A percentile compares a stretch with the other conserved stretches of the same genome.
These are phyloP conservation scores for Rubus idaeus DNA, from an alignment of 306 rosid genomes.

Conservation along the genomic window DNA sequence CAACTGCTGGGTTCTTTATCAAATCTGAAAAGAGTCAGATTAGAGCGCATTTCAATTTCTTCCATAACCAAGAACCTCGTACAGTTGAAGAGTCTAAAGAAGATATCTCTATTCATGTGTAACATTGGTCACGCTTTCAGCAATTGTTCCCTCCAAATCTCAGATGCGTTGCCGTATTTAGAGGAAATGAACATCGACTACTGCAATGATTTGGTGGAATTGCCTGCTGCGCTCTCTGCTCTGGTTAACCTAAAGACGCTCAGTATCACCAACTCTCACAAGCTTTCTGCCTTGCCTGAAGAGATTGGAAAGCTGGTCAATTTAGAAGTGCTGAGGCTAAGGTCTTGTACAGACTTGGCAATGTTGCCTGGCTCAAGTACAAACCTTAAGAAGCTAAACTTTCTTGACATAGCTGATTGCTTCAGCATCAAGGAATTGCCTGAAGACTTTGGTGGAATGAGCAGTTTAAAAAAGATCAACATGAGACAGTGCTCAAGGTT, in stretches of 20 bases:
- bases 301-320: conserved; percentile 40
- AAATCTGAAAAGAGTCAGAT: conserved; percentile 40
- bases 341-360: conserved; percentile 43
- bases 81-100: conserved; percentile 43
- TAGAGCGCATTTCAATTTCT: conserved; percentile 51
- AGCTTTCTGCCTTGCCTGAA: conserved; percentile 45
- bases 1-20: conserved; percentile 31
- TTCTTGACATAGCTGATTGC: conserved; percentile 63
- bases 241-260: conserved; percentile 41
- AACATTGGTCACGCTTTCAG: conserved; percentile 37
- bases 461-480: conserved; percentile 32
- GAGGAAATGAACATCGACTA: conserved; percentile 52
- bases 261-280: conserved; percentile 57
- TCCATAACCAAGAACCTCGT: conserved; percentile 17
- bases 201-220: conserved; percentile 25
- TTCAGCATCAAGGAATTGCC: conserved; percentile 46
- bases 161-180: conserved; percentile 42
- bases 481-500: conserved; percentile 38
- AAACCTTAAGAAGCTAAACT: conserved; percentile 29
- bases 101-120: conserved; percentile 61
- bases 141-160: conserved; percentile 20
- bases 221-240: conserved; percentile 35
- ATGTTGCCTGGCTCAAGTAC: conserved; percentile 44
- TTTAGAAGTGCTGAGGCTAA: conserved; percentile 53
- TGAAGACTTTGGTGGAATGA: conserved; percentile 40